Percentiles rank a stretch among this genome's conserved stretches.
phyloP scores from a whole-genome alignment of 805 yeast genomes.

The Zygosaccharomyces bisporus region DNA sequence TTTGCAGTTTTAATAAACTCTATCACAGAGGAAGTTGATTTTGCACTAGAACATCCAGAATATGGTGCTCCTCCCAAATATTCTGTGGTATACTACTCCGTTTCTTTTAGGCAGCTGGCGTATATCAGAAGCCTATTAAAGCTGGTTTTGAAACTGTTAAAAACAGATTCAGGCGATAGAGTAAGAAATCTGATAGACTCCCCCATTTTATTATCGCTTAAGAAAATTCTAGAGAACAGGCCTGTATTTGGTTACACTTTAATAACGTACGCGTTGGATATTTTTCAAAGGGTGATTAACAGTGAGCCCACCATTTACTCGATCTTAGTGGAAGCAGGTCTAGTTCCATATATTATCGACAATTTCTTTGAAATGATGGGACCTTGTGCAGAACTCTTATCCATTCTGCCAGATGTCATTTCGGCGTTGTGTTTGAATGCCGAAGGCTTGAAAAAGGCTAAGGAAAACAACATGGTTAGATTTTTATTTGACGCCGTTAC shows the following conservation, averaged over 20 bases:
- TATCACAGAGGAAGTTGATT: constrained; percentile 59
- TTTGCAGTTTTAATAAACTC: constrained; percentile 57
- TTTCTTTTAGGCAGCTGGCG: constrained; percentile 58
- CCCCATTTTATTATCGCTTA: constrained; percentile 60
- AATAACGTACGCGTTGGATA: constrained; percentile 56
- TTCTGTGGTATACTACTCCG: constrained; percentile 47
- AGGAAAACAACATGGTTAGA: constrained; percentile 39
- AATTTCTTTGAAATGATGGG: constrained; percentile 54
- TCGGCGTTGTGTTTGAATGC: constrained; percentile 80
- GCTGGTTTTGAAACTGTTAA: constrained; percentile 58
- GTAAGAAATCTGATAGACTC: constrained; percentile 85
- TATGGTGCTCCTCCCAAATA: constrained; percentile 55
- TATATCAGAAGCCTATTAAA: constrained; percentile 58
- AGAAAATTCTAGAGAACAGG: constrained; percentile 54
- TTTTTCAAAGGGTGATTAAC: constrained; percentile 69
- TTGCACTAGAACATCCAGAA: constrained; percentile 56
- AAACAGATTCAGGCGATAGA: constrained; percentile 77
- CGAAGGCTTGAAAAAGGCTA: constrained; percentile 61
- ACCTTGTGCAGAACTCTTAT: constrained; percentile 54
- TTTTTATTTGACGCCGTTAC: constrained; percentile 50
- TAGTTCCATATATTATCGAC: constrained; percentile 60
- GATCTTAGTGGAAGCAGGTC: constrained; percentile 71
- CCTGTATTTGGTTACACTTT: constrained; percentile 63
- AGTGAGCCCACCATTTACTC: constrained; percentile 88
- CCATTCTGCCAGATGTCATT: constrained; percentile 65